Percentiles rank a stretch among this genome's conserved stretches.
phyloP scores from a whole-genome alignment of 1,284 basidiomycete species.

The Cryptococcus wingfieldii region DNA sequence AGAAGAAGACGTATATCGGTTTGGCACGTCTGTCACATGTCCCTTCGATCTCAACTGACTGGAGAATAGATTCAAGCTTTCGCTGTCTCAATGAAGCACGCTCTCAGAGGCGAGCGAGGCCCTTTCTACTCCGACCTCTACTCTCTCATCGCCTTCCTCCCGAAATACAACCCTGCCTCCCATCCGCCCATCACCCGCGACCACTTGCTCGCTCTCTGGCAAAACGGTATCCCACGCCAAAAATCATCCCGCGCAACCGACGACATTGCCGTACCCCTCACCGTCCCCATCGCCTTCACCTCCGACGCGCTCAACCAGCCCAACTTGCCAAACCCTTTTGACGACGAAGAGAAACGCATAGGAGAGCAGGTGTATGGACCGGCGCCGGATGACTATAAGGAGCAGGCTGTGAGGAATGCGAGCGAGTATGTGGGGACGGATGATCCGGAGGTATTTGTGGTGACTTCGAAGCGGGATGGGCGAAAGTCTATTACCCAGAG shows the following conservation, averaged over 20 bases:
- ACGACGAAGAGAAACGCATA: constrained; percentile 2
- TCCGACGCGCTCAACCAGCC: constrained; percentile 21
- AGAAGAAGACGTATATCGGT: constrained; percentile 37
- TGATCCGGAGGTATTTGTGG: constrained; percentile 13
- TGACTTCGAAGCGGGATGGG: constrained; percentile 1
- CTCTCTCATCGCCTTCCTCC: constrained; percentile 31
- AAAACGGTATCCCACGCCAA: constrained; percentile 31
- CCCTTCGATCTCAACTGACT: neutral
- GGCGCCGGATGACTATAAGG: constrained; percentile 16
- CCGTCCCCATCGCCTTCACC: constrained; percentile 22
- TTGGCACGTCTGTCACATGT: constrained; percentile 19
- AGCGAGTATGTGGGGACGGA: constrained; percentile 16
- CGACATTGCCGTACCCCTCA: constrained; percentile 26
- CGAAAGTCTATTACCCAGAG: constrained; percentile 7
- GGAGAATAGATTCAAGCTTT: constrained; percentile 31
- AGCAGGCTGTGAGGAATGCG: constrained; percentile 23
- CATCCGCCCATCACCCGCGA: constrained; percentile 28
- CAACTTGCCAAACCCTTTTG: constrained; percentile 9
- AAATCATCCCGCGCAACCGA: constrained; percentile 19
- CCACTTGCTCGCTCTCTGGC: constrained; percentile 30
- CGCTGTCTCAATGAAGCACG: constrained; percentile 32
- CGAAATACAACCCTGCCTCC: constrained; percentile 32
- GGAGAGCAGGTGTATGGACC: constrained; percentile 5
- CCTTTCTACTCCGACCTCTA: constrained; percentile 39
- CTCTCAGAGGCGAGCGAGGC: constrained; percentile 30